A percentile compares a stretch with the other conserved stretches of the same genome.
phyloP scores from a whole-genome alignment of 768 basidiomycete species.

The Dacryopinax spathularia region DNA sequence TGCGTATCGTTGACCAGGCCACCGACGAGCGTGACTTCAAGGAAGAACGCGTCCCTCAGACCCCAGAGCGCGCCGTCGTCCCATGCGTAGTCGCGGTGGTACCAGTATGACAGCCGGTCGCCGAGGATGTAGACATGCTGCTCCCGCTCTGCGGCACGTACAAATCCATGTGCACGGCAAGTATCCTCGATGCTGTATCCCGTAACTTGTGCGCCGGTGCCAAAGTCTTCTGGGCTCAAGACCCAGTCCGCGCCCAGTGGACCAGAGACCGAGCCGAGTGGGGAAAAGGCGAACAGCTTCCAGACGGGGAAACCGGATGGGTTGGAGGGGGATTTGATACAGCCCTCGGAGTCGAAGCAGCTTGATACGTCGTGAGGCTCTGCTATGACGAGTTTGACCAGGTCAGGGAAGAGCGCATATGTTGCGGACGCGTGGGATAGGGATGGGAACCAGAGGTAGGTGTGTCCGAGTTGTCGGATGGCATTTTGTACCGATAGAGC shows the following conservation, averaged over 20 bases:
- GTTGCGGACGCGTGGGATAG: neutral
- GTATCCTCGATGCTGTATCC: constrained; percentile 7
- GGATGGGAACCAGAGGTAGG: constrained; percentile 1
- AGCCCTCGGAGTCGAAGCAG: neutral
- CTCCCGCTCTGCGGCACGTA: constrained; percentile 1
- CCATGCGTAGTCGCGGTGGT: neutral
- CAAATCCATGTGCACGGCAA: constrained; percentile 1
- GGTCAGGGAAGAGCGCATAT: neutral
- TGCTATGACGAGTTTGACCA: neutral
- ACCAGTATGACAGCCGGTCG: constrained; percentile 8
- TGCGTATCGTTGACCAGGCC: neutral
- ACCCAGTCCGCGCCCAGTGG: neutral
- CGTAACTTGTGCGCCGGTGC: neutral
- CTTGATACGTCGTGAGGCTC: neutral
- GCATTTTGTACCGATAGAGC: neutral
- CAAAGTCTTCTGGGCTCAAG: neutral
- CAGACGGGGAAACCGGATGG: neutral
- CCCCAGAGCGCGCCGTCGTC: neutral
- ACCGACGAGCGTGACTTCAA: neutral
- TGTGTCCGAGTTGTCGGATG: constrained; percentile 6
- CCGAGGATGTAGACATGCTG: constrained; percentile 6
- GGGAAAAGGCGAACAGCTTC: constrained; percentile 1
- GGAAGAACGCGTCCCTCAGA: neutral
- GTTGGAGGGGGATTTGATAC: constrained; percentile 7
- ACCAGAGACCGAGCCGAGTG: neutral